These are phyloP conservation scores for Lachancea thermotolerans DNA, from an alignment of 805 yeast genomes.

Conservation along the genomic window DNA sequence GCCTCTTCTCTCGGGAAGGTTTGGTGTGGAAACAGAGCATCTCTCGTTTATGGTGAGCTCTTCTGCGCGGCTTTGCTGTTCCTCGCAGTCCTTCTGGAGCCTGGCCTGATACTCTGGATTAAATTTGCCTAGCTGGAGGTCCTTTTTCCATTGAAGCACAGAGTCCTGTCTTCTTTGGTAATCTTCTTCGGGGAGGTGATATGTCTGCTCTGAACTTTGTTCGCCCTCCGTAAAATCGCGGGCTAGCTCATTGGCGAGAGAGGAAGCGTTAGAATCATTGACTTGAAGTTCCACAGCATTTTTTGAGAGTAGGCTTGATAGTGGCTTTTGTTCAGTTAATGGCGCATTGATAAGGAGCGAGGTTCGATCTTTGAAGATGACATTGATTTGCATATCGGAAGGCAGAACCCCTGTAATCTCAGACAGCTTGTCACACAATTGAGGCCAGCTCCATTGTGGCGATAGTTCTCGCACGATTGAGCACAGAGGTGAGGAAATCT, in stretches of 20 bases:
- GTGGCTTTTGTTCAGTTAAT: not conserved
- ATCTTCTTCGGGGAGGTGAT: constrained; percentile 24
- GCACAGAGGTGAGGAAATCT: constrained; percentile 20
- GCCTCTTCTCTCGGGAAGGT: constrained; percentile 48
- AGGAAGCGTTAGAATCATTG: constrained; percentile 46
- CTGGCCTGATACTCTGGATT: constrained; percentile 42
- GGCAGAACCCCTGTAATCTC: constrained; percentile 25
- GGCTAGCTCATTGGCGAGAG: constrained; percentile 39
- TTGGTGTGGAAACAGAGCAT: constrained; percentile 37
- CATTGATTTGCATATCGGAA: constrained; percentile 20
- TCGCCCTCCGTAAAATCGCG: constrained; percentile 4
- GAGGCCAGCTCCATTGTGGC: constrained; percentile 10
- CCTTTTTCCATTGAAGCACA: constrained; percentile 71
- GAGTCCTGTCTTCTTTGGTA: constrained; percentile 52
- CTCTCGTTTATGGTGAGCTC: constrained; percentile 43
- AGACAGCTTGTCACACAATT: constrained; percentile 20
- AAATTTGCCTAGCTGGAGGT: constrained; percentile 64
- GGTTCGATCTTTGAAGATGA: constrained; percentile 8
- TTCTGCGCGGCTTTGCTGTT: constrained; percentile 30
- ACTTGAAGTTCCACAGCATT: constrained; percentile 35
- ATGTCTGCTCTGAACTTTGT: constrained; percentile 3
- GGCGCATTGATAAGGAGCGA: not conserved
- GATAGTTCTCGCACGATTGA: constrained; percentile 15
- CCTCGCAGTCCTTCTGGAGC: constrained; percentile 21
- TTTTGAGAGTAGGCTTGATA: not conserved